phyloP scores from a whole-genome alignment of 805 yeast genomes.

The Hanseniaspora nectarophila region DNA sequence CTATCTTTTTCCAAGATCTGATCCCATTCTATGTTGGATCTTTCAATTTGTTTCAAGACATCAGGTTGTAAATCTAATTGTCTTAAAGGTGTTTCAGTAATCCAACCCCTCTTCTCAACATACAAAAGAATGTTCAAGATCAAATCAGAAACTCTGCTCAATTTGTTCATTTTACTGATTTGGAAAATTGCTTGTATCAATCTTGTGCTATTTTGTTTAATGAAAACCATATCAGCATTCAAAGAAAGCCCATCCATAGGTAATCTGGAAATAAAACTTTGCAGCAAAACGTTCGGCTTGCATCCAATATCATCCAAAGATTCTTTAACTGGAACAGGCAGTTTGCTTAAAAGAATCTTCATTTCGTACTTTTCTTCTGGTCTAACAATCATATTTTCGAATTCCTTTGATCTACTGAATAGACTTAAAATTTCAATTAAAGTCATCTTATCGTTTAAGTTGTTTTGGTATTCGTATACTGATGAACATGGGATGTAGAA shows the following conservation, averaged over 20 bases:
- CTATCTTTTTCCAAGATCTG: slow-evolving; percentile 17
- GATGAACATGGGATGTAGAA: slow-evolving; percentile 72
- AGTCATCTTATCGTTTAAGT: slow-evolving; percentile 50
- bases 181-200: slow-evolving; percentile 76
- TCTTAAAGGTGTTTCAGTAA: slow-evolving; percentile 70
- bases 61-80: slow-evolving; percentile 73
- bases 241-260: slow-evolving; percentile 78
- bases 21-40: slow-evolving; percentile 68
- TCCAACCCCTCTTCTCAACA: slow-evolving; percentile 76
- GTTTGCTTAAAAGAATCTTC: slow-evolving; percentile 49
- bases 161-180: slow-evolving; percentile 53
- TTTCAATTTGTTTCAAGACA: slow-evolving; percentile 61
- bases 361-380: slow-evolving; percentile 76
- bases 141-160: slow-evolving; percentile 53
- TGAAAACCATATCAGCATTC: slow-evolving; percentile 83
- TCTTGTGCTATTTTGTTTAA: slow-evolving; percentile 88
- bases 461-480: slow-evolving; percentile 51
- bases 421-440: slow-evolving; percentile 66
- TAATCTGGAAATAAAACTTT: slow-evolving; percentile 72
- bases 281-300: slow-evolving; percentile 68
- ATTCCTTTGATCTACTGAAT: slow-evolving; percentile 75
- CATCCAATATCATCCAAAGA: slow-evolving; percentile 56
- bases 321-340: slow-evolving; percentile 82
- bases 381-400: slow-evolving; percentile 69
- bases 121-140: slow-evolving; percentile 60